Percentiles rank a stretch among this genome's conserved stretches.
These are phyloP conservation scores for Solanum etuberosum DNA, from an alignment of 257 asterid genomes.

Conservation along the genomic window DNA sequence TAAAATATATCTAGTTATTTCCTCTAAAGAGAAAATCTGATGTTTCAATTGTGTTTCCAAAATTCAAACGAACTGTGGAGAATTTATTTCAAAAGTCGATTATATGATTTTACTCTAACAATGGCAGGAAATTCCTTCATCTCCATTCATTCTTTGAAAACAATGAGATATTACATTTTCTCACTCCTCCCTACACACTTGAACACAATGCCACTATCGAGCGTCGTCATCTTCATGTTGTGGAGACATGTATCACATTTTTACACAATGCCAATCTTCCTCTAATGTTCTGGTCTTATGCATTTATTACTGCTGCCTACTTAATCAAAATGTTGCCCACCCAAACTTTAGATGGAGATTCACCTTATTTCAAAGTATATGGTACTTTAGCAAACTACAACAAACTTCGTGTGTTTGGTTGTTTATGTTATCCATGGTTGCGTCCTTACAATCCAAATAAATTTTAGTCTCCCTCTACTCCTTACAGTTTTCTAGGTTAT, in stretches of 20 bases:
- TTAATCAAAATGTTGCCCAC: not conserved
- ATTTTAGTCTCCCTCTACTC: too few species aligned
- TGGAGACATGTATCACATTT: not conserved
- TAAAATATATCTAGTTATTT: too few species aligned
- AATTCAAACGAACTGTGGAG: not conserved
- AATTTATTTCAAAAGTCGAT: not conserved
- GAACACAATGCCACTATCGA: not conserved
- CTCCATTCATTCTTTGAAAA: not conserved
- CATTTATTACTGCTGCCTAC: not conserved
- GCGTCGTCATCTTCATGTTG: not conserved
- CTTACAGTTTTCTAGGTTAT: too few species aligned
- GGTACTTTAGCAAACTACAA: not conserved
- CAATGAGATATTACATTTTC: not conserved
- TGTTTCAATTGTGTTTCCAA: not conserved
- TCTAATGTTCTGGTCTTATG: not conserved
- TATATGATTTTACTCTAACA: not conserved
- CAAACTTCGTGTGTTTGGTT: too few species aligned
- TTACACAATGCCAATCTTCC: not conserved
- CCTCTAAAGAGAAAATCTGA: not conserved
- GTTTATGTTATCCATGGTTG: too few species aligned
- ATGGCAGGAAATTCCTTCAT: not conserved
- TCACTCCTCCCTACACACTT: not conserved
- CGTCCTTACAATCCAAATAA: too few species aligned
- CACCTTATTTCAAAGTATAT: not conserved
- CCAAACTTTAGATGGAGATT: not conserved